Evolutionary conservation across 1,139 yeast genomes (phyloP), one percentile per base, ranked within the genome.

Genomic region (Wickerhamomyces sp.): DNA sequence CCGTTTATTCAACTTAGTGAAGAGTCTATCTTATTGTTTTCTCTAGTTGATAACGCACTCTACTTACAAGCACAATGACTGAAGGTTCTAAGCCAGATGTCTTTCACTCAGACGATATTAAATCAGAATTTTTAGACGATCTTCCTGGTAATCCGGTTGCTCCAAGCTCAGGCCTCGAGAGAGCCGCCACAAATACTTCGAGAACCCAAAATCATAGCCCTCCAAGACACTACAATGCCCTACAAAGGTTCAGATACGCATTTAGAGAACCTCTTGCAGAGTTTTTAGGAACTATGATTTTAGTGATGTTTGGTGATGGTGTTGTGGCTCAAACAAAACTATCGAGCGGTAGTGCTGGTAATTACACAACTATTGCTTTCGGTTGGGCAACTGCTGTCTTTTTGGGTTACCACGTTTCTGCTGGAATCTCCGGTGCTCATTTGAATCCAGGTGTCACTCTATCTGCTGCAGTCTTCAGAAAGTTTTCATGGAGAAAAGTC

Each of bases 361-460:
- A 59, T 30, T 64, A 61, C 37, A 64, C 61, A 32, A 59, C 65
- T 16, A 55, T 70, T 37, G 64, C 68, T 8, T 51, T 69, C 38
- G 62, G 68, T 19, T 71, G 75, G 75, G 77, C 72, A 31, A 59
- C 68, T 26, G 76, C 73, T 2, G 75, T 68, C 37, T 66, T 68
- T 47, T 51, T 70, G 49, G 76, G 75, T 46, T 68, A 58, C 47
- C 52, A 54, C 35, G 52, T 56, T 15, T 59, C 68, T 28, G 72
- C 70, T 33, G 70, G 71, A 41, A 54, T 65, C 34, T 64, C 70
- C 28, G 71, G 71, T 47, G 72, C 64, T 15, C 72, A 66, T 49
- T 42, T 66, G 40, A 66, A 66, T 45, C 70, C 70, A 10, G 65
- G 68, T 33, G 61, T 65, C 28, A 64, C 71, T 1, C 30, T 66